phyloP scores from a whole-genome alignment of 192 early-diverging fungal genomes.

The Helicostylum pulchrum region DNA sequence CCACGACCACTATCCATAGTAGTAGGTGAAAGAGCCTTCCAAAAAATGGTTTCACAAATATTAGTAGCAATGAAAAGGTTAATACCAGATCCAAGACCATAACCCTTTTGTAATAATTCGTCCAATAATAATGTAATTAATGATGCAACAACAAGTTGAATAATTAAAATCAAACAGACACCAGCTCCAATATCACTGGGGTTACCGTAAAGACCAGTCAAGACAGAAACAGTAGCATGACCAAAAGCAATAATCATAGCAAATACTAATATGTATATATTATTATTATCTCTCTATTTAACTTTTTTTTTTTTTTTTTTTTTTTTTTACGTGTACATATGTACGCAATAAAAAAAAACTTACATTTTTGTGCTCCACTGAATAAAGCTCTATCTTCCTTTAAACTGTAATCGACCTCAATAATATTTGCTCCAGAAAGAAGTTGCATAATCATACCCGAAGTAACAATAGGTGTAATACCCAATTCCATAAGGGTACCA shows the following conservation, averaged over 20 bases:
- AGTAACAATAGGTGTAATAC: conserved; percentile 99
- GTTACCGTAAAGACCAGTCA: conserved; percentile 97
- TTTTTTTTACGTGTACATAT: neutral
- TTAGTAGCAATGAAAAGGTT: conserved; percentile 99
- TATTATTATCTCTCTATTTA: neutral
- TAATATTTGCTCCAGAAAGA: conserved; percentile 95
- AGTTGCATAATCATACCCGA: conserved; percentile 99
- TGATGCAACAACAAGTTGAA: conserved; percentile 96
- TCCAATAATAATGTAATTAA: conserved; percentile 97
- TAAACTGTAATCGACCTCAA: conserved; percentile 97
- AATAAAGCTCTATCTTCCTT: conserved; percentile 99
- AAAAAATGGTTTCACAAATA: conserved; percentile 99
- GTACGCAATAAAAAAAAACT: conserved; percentile 8
- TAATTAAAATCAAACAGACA: conserved; percentile 92
- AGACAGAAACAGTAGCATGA: conserved; percentile 96
- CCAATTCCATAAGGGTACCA: conserved; percentile 99
- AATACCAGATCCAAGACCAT: conserved; percentile 99
- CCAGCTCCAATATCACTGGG: conserved; percentile 95
- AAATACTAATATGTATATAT: conserved; percentile 61
- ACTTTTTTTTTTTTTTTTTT: neutral
- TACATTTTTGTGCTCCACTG: conserved; percentile 97
- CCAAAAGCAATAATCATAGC: conserved; percentile 99
- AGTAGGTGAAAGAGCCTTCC: conserved; percentile 97
- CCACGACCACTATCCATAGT: conserved; percentile 97
- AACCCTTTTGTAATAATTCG: conserved; percentile 99